Conservation (phyloP, 1,284 basidiomycete species). For the Ganoderma sp. region DNA sequence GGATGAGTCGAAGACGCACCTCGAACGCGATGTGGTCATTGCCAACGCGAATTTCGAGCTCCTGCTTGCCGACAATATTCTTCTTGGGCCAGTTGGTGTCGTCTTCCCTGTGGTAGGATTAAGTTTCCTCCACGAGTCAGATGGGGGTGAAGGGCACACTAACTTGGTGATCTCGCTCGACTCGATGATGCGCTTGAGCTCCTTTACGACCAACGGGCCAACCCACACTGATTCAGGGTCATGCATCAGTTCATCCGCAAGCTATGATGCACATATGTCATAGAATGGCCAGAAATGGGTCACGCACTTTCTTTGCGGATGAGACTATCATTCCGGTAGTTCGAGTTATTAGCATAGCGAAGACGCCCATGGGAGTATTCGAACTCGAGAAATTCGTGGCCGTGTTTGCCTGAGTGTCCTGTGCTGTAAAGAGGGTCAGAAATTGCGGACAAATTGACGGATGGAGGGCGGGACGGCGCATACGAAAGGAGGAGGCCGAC, state of each 20-base stretch:
- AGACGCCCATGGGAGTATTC: conserved; percentile 96
- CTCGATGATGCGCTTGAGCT: conserved; percentile 94
- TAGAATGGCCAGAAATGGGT: conserved; percentile 4
- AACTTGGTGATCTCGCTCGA: conserved; percentile 95
- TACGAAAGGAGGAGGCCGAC: conserved; percentile 13
- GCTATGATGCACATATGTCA: conserved; percentile 1
- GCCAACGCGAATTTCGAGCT: conserved; percentile 93
- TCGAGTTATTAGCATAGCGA: conserved; percentile 99
- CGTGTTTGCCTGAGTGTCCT: conserved; percentile 94
- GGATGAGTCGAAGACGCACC: conserved; percentile 53
- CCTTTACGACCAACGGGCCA: conserved; percentile 88
- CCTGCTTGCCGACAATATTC: conserved; percentile 97
- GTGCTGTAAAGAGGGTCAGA: conserved; percentile 60
- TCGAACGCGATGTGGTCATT: conserved; percentile 98
- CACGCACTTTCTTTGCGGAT: conserved; percentile 97
- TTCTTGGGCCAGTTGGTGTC: conserved; percentile 98
- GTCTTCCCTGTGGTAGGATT: conserved; percentile 80
- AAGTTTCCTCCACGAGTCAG: neutral
- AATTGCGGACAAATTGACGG: neutral
- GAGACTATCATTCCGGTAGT: conserved; percentile 96
- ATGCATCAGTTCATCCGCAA: conserved; percentile 9
- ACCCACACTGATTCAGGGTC: conserved; percentile 79
- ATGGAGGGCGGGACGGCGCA: conserved; percentile 1
- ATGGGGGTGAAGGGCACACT: conserved; percentile 34
- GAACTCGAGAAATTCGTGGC: conserved; percentile 98